These are phyloP conservation scores for Fomitiporia mediterranea DNA, from an alignment of 1,284 basidiomycete species.

Conservation along the genomic window DNA sequence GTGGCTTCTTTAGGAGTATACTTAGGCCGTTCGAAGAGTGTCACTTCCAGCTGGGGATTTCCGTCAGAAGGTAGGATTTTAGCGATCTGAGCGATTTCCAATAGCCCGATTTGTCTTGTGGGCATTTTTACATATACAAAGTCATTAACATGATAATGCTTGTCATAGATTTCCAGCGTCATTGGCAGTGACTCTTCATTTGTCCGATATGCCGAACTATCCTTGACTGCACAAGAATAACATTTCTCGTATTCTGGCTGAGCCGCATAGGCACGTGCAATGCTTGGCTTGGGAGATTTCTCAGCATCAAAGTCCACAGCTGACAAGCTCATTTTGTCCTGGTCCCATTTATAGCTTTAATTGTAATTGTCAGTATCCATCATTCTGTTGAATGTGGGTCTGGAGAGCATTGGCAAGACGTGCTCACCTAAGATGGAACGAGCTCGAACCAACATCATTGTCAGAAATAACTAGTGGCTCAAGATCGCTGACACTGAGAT, in stretches of 20 bases:
- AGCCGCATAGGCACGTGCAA: constrained; percentile 19
- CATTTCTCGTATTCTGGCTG: constrained; percentile 13
- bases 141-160: constrained; percentile 51
- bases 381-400: too few species aligned
- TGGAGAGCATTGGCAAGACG: too few species aligned
- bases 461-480: constrained; percentile 40
- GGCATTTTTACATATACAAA: constrained; percentile 42
- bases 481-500: constrained; percentile 36
- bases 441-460: constrained; percentile 10
- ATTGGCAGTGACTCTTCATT: constrained; percentile 22
- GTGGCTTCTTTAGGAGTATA: not conserved
- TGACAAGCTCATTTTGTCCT: not conserved
- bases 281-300: constrained; percentile 39
- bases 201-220: not conserved
- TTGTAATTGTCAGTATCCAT: too few species aligned
- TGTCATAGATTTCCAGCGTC: constrained; percentile 35
- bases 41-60: constrained; percentile 3
- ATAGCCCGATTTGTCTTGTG: constrained; percentile 31
- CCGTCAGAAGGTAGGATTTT: constrained; percentile 29
- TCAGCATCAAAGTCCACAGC: constrained; percentile 31
- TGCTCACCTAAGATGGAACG: constrained; percentile 16
- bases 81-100: constrained; percentile 53
- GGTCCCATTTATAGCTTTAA: constrained; percentile 10
- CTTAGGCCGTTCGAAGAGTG: not conserved
- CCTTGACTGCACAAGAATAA: constrained; percentile 8